phyloP scores from a whole-genome alignment of 148 eudicot genomes.

The Simmondsia chinensis region DNA sequence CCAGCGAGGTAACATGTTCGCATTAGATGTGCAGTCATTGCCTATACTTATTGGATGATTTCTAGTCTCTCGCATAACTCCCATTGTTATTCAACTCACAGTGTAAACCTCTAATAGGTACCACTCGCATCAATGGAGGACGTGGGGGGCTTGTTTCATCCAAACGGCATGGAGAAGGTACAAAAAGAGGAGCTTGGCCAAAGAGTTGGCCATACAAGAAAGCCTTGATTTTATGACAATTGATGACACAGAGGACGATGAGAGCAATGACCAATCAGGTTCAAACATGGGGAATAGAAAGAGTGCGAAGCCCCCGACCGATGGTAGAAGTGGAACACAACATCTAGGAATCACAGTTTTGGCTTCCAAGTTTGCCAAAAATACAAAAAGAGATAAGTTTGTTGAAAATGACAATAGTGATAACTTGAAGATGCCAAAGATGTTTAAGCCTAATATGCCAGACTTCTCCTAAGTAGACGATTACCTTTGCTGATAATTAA shows the following conservation, averaged over 20 bases:
- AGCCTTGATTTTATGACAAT: conserved; percentile 3
- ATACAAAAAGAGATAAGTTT: conserved; percentile 33
- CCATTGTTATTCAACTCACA: not conserved
- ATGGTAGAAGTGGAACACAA: conserved; percentile 9
- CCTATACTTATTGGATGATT: too few species aligned
- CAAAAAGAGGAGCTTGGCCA: conserved; percentile 35
- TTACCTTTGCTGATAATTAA: too few species aligned
- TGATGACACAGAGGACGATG: conserved; percentile 1
- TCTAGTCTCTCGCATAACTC: too few species aligned
- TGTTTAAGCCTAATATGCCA: conserved; percentile 68
- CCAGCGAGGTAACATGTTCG: too few species aligned
- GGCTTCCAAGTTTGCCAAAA: conserved; percentile 60
- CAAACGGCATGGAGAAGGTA: conserved; percentile 76
- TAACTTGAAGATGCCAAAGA: conserved; percentile 41
- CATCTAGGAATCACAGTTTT: conserved; percentile 45
- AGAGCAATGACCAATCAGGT: not conserved
- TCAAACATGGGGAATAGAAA: too few species aligned
- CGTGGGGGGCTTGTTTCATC: conserved; percentile 74
- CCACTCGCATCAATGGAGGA: conserved; percentile 88
- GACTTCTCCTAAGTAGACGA: conserved; percentile 45
- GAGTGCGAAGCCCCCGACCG: conserved; percentile 4
- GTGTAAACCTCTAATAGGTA: conserved; percentile 23
- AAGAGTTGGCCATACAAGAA: conserved; percentile 41
- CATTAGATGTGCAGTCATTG: too few species aligned
- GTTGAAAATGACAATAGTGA: conserved; percentile 15